Percentiles rank a stretch among this genome's conserved stretches.
These are phyloP conservation scores for Tilletia caries DNA, from an alignment of 1,284 basidiomycete species.

Conservation along the genomic window DNA sequence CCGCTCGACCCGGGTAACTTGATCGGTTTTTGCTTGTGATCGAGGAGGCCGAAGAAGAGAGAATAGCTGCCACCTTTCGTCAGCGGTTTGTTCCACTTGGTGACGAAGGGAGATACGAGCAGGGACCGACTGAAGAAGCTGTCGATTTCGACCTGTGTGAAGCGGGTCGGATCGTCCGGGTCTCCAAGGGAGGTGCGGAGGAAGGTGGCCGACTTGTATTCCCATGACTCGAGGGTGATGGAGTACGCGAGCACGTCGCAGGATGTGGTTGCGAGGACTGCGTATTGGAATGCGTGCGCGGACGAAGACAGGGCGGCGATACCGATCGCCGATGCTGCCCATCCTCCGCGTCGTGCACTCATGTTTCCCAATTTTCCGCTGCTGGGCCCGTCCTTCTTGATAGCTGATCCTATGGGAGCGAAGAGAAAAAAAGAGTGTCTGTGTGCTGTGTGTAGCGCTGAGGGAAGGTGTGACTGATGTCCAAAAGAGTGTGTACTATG, in stretches of 20 bases:
- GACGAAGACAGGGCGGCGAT: neutral
- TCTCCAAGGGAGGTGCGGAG: neutral
- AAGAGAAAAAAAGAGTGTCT: too few relatives aligned
- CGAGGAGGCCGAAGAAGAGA: conserved; percentile 12
- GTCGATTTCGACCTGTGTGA: conserved; percentile 5
- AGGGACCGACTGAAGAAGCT: neutral
- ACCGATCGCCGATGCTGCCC: neutral
- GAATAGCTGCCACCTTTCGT: neutral
- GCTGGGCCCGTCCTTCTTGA: neutral
- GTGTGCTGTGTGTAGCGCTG: too few relatives aligned
- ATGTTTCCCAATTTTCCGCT: neutral
- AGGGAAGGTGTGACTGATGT: too few relatives aligned
- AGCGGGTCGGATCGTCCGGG: neutral
- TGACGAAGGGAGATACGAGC: conserved; percentile 1
- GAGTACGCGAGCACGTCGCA: conserved; percentile 3
- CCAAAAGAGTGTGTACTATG: too few relatives aligned
- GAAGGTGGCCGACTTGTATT: conserved; percentile 1
- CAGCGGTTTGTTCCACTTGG: neutral
- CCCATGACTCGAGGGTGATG: conserved; percentile 5
- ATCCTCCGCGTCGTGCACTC: neutral
- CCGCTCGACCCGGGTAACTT: neutral
- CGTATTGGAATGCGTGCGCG: conserved; percentile 4
- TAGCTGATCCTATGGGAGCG: too few relatives aligned
- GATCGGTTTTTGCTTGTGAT: neutral
- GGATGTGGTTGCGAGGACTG: neutral